A percentile compares a stretch with the other conserved stretches of the same genome.
phyloP scores from a whole-genome alignment of 1,284 basidiomycete species.

The Cryptococcus hybrid region DNA sequence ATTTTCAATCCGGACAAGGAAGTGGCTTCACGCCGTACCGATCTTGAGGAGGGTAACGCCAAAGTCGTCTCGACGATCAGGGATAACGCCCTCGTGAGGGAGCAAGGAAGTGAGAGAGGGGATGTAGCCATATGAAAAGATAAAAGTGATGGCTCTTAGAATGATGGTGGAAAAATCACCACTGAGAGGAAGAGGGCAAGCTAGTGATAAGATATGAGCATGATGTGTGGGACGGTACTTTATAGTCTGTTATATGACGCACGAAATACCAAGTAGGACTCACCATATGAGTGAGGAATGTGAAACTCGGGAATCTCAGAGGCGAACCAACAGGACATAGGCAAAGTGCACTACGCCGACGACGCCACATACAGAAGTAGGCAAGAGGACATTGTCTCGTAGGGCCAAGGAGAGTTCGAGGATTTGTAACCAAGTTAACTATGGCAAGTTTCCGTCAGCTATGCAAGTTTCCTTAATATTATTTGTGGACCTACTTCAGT shows the following conservation, averaged over 20 bases:
- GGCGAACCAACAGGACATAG: slow-evolving; percentile 36
- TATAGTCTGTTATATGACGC: background rate
- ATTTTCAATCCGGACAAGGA: slow-evolving; percentile 39
- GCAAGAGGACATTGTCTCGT: slow-evolving; percentile 38
- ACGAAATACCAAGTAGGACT: slow-evolving; percentile 7
- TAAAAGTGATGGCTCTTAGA: slow-evolving; percentile 39
- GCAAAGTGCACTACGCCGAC: slow-evolving; percentile 45
- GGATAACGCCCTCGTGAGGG: slow-evolving; percentile 42
- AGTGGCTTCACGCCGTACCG: slow-evolving; percentile 43
- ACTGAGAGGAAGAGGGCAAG: slow-evolving; percentile 38
- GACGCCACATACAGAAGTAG: slow-evolving; percentile 43
- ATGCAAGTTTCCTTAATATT: too few species aligned
- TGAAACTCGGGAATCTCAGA: slow-evolving; percentile 45
- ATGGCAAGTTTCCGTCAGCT: background rate
- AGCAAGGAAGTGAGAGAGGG: slow-evolving; percentile 39
- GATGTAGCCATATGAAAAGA: slow-evolving; percentile 48
- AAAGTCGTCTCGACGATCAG: slow-evolving; percentile 43
- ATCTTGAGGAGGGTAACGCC: slow-evolving; percentile 45
- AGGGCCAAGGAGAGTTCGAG: slow-evolving; percentile 34
- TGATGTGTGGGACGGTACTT: too few species aligned
- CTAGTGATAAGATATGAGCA: slow-evolving; percentile 12
- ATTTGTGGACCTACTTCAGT: slow-evolving; percentile 28
- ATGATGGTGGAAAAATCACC: slow-evolving; percentile 28
- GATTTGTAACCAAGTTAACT: slow-evolving; percentile 46
- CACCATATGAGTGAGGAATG: slow-evolving; percentile 46